Percentiles rank a stretch among this genome's conserved stretches.
phyloP scores from a whole-genome alignment of 805 yeast genomes.

The Yamadazyma sp. region DNA sequence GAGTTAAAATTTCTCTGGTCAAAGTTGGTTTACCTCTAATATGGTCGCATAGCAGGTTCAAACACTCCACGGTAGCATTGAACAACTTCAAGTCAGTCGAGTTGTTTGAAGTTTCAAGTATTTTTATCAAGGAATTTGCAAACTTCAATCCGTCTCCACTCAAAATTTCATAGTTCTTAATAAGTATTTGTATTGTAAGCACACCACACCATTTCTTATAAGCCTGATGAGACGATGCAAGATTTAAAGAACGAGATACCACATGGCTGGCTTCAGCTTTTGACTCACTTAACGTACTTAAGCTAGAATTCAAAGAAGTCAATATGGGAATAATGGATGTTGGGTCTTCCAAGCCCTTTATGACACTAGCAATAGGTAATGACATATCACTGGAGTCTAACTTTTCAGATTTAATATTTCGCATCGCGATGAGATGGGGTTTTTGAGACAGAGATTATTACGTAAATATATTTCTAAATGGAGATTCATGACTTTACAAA shows the following conservation, averaged over 20 bases:
- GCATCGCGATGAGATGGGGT: slow-evolving; percentile 8
- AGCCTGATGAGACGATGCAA: slow-evolving; percentile 30
- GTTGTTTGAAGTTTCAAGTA: slow-evolving; percentile 39
- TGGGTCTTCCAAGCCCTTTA: slow-evolving; percentile 27
- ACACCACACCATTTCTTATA: slow-evolving; percentile 60
- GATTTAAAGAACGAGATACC: slow-evolving; percentile 38
- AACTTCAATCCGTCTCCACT: slow-evolving; percentile 42
- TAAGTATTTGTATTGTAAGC: slow-evolving; percentile 48
- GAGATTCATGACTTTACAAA: not conserved
- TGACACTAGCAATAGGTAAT: slow-evolving; percentile 12
- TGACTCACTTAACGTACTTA: slow-evolving; percentile 40
- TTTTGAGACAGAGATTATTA: no score
- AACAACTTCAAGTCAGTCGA: slow-evolving; percentile 32
- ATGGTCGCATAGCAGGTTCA: slow-evolving; percentile 42
- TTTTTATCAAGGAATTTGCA: slow-evolving; percentile 41
- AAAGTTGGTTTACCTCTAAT: slow-evolving; percentile 81
- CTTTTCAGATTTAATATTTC: slow-evolving; percentile 4
- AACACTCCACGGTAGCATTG: slow-evolving; percentile 38
- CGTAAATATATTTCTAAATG: slow-evolving; percentile 3
- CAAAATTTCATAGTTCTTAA: slow-evolving; percentile 34
- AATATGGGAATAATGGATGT: slow-evolving; percentile 32
- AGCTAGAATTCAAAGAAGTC: slow-evolving; percentile 27
- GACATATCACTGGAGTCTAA: slow-evolving; percentile 11
- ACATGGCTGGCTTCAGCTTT: slow-evolving; percentile 53
- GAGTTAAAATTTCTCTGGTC: slow-evolving; percentile 80